These are phyloP conservation scores for Ascochyta rabiei DNA, from an alignment of 2,329 filamentous ascomycete genomes.

Conservation along the genomic window DNA sequence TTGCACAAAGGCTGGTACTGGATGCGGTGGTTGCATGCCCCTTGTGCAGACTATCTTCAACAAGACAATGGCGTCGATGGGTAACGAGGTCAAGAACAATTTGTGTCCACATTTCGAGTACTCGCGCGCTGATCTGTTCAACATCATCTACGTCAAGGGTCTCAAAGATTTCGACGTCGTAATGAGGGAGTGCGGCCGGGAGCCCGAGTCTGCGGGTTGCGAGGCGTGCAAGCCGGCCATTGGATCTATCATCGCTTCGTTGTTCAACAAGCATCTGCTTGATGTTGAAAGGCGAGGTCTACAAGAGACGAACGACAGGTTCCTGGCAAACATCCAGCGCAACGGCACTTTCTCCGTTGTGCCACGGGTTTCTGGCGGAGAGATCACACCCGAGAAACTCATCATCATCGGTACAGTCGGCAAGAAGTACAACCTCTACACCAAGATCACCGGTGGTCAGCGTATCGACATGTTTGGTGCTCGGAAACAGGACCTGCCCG, in stretches of 20 bases:
- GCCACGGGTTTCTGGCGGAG: constrained; percentile 80
- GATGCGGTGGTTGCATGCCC: constrained; percentile 89
- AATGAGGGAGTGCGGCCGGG: constrained; percentile 78
- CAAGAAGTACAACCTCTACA: constrained; percentile 83
- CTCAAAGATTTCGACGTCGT: constrained; percentile 74
- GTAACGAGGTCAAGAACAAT: constrained; percentile 85
- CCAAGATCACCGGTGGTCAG: constrained; percentile 90
- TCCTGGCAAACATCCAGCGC: constrained; percentile 86
- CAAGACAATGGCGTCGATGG: constrained; percentile 82
- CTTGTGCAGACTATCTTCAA: constrained; percentile 90
- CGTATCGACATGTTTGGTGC: constrained; percentile 94
- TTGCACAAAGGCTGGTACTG: constrained; percentile 90
- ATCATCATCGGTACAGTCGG: constrained; percentile 84
- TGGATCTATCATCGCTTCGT: constrained; percentile 77
- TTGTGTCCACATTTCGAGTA: constrained; percentile 84
- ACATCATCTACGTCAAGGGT: constrained; percentile 83
- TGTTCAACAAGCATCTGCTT: constrained; percentile 86
- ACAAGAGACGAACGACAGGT: constrained; percentile 90
- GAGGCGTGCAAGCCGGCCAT: constrained; percentile 86
- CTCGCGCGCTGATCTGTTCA: constrained; percentile 86
- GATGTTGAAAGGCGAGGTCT: constrained; percentile 72
- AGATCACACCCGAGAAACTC: constrained; percentile 86
- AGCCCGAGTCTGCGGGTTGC: constrained; percentile 75
- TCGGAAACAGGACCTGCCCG: constrained; percentile 80
- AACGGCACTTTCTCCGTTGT: constrained; percentile 91